Conservation (phyloP, 306 rosid genomes). For the Carpinus fangiana region DNA sequence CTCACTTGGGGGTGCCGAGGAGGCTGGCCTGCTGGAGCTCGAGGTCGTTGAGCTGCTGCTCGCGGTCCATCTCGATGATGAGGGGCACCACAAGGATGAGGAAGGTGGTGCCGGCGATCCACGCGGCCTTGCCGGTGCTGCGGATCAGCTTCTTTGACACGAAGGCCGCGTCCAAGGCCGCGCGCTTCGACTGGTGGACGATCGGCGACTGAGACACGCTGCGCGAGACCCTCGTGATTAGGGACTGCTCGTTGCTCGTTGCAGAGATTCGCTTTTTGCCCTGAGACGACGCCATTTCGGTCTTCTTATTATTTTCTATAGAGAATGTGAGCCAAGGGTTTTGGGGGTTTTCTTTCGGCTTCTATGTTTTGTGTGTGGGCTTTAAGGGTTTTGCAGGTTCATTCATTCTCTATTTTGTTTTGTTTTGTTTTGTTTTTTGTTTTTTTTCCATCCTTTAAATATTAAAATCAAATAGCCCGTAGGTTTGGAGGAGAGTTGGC, state of each 20-base stretch:
- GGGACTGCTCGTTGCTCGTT: conserved; percentile 10
- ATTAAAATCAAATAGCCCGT: no score
- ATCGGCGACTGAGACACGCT: conserved; percentile 44
- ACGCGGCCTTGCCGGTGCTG: conserved; percentile 94
- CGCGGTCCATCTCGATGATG: conserved; percentile 97
- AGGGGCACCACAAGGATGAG: conserved; percentile 79
- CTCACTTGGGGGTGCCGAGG: conserved; percentile 61
- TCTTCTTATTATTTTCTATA: background rate
- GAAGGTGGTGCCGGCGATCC: conserved; percentile 94
- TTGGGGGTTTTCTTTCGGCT: background rate
- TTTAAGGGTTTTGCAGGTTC: background rate
- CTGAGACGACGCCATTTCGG: conserved; percentile 28
- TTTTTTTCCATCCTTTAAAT: no score
- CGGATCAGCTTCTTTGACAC: conserved; percentile 68
- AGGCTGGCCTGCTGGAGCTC: conserved; percentile 95
- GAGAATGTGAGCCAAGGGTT: background rate
- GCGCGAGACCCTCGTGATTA: conserved; percentile 47
- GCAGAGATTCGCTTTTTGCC: conserved; percentile 24
- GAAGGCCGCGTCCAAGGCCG: conserved; percentile 64
- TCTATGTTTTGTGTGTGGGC: background rate
- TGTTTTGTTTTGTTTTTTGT: no score
- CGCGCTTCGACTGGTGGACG: conserved; percentile 56
- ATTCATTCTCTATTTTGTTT: no score
- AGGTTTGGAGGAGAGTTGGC: no score
- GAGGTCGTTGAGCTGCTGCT: conserved; percentile 86